Evolutionary conservation across 129 eudicot genomes (phyloP).

Genomic region (Chrysanthemum lavandulifolium): DNA sequence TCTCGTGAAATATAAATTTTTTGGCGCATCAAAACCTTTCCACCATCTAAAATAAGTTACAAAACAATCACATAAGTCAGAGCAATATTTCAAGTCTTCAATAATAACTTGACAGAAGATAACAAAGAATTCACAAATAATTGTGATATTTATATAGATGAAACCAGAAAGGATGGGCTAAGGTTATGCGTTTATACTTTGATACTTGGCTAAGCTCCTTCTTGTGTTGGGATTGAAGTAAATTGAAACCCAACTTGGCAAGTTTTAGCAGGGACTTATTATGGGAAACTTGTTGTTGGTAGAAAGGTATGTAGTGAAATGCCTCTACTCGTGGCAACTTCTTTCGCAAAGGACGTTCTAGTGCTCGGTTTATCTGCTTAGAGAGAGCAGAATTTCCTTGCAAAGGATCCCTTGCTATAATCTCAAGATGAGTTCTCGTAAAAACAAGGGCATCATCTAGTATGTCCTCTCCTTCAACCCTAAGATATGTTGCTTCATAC

Average conservation of each 20-base stretch:
- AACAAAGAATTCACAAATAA: neutral
- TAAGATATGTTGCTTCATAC: neutral
- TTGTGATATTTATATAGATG: too few relatives aligned
- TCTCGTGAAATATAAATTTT: slow-evolving; percentile 20
- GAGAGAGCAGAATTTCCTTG: neutral
- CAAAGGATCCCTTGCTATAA: neutral
- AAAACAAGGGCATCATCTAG: neutral
- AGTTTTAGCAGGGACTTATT: neutral
- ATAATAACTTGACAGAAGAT: neutral
- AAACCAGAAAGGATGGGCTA: too few relatives aligned
- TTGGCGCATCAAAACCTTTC: slow-evolving; percentile 16
- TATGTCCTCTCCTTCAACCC: neutral
- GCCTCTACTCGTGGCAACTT: neutral
- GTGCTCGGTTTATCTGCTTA: neutral
- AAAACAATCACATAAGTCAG: too few relatives aligned
- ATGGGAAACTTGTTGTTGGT: neutral
- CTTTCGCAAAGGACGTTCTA: neutral
- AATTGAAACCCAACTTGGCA: neutral
- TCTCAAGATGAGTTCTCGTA: neutral
- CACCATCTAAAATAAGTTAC: slow-evolving; percentile 26
- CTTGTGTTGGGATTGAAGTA: neutral
- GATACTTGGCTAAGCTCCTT: neutral
- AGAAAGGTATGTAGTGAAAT: neutral
- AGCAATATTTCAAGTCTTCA: neutral
- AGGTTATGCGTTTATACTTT: neutral